Evolutionary conservation across 192 early-diverging fungal genomes (phyloP), one percentile per base, ranked within the genome.

Genomic region (Backusella morwellensis): DNA sequence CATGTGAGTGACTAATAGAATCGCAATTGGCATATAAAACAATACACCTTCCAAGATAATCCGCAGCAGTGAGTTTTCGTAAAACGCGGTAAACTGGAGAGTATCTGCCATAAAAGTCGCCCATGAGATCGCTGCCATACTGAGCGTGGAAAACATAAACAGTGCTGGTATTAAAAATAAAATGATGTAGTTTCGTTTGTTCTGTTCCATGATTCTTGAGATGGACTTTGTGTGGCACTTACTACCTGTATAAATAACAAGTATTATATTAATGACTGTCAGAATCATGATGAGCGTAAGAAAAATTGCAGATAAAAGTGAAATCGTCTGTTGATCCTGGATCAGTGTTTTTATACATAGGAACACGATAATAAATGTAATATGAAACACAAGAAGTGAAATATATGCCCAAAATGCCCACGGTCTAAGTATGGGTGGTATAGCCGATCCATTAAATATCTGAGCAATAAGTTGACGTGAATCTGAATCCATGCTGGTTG

Each of bases 331-430:
- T 70, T 35, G 68, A 4, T 38, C 68, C 36, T 8, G 4, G 9
- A 70, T 38, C 15, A 70, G 23, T 7, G 38, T 38, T 70, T 70
- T 70, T 17, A 35, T 40, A 4, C 35, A 41, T 12, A 70, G 4
- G 21, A 70, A 41, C 21, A 23, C 68, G 11, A 70, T 1, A 23
- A 70, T 70, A 19, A 70, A 35, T 21, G 11, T 9, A 26, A 41
- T 19, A 70, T 70, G 38, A 70, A 70, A 41, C 35, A 21, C 38
- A 21, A 70, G 35, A 38, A 38, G 35, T 26, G n/a, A 23, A 70
- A 70, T 70, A 21, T 70, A 70, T 23, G 38, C 7, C 68, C 68
- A 70, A 70, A 70, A 41, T 23, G 68, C 38, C 68, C 68, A 70
- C 19, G 68, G 38, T 23, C 11, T 23, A 12, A 70, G 21, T 70